A percentile compares a stretch with the other conserved stretches of the same genome.
These are phyloP conservation scores for Xylaria multiplex DNA, from an alignment of 2,329 filamentous ascomycete genomes.

Conservation along the genomic window DNA sequence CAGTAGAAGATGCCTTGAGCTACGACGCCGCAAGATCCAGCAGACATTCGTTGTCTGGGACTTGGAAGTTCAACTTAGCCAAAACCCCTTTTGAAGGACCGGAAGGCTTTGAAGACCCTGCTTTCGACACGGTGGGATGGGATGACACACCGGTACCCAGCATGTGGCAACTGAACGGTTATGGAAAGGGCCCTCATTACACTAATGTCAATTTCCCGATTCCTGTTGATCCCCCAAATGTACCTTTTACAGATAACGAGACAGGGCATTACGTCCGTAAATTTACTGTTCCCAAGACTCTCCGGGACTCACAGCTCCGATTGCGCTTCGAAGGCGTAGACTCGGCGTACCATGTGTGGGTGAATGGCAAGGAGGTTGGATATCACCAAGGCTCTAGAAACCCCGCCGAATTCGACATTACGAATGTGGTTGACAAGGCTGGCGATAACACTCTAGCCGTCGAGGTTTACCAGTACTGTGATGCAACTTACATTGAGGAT, in stretches of 20 bases:
- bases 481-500: constrained; percentile 70
- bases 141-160: constrained; percentile 69
- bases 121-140: constrained; percentile 53
- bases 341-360: constrained; percentile 69
- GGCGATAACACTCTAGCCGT: constrained; percentile 63
- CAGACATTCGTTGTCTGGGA: constrained; percentile 57
- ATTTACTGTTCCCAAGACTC: constrained; percentile 58
- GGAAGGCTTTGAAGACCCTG: constrained; percentile 47
- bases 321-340: constrained; percentile 72
- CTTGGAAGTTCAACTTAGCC: constrained; percentile 59
- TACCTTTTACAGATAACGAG: constrained; percentile 65
- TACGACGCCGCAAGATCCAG: constrained; percentile 52
- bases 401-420: constrained; percentile 70
- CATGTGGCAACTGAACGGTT: constrained; percentile 77
- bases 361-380: constrained; percentile 68
- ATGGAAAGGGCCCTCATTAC: constrained; percentile 69
- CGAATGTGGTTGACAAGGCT: constrained; percentile 52
- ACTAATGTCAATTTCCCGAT: constrained; percentile 76
- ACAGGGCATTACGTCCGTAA: constrained; percentile 62
- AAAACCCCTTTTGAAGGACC: constrained; percentile 54
- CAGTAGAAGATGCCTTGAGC: constrained; percentile 58
- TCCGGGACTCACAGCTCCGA: constrained; percentile 57
- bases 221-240: constrained; percentile 69
- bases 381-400: constrained; percentile 72
- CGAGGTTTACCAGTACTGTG: constrained; percentile 69